phyloP scores from a whole-genome alignment of 2,329 filamentous ascomycete species.

The Penicillium decumbens region DNA sequence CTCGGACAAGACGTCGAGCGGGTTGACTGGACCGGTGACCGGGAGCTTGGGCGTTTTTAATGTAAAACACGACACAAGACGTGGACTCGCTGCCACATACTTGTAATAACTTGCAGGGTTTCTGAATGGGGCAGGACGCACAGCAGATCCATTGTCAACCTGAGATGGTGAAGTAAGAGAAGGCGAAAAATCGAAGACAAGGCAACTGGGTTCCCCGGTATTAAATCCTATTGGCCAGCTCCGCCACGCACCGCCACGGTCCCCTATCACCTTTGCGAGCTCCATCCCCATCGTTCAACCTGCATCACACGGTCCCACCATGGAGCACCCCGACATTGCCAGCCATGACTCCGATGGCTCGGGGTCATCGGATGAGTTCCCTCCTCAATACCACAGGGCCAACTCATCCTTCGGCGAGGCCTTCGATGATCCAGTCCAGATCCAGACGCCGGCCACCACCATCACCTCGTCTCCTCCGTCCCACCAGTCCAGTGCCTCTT shows the following conservation, averaged over 20 bases:
- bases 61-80: neutral
- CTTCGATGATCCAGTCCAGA: slow-evolving; percentile 30
- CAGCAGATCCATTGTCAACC: slow-evolving; percentile 2
- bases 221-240: slow-evolving; percentile 6
- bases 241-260: slow-evolving; percentile 28
- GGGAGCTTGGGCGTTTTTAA: slow-evolving; percentile 1
- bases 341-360: slow-evolving; percentile 40
- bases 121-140: neutral
- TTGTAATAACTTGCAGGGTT: neutral
- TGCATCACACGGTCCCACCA: slow-evolving; percentile 26
- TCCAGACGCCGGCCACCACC: slow-evolving; percentile 30
- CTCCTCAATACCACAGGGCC: slow-evolving; percentile 32
- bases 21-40: neutral
- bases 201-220: slow-evolving; percentile 1
- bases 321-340: slow-evolving; percentile 43
- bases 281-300: slow-evolving; percentile 5
- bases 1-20: neutral
- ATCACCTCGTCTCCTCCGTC: slow-evolving; percentile 33
- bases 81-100: slow-evolving; percentile 4
- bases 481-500: slow-evolving; percentile 26
- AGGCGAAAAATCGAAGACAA: neutral
- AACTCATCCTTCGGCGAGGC: slow-evolving; percentile 30
- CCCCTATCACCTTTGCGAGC: slow-evolving; percentile 21
- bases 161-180: neutral
- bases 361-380: slow-evolving; percentile 42